Evolutionary conservation across 164 flowering plant genomes (phyloP).

Genomic region (Platanus orientalis): DNA sequence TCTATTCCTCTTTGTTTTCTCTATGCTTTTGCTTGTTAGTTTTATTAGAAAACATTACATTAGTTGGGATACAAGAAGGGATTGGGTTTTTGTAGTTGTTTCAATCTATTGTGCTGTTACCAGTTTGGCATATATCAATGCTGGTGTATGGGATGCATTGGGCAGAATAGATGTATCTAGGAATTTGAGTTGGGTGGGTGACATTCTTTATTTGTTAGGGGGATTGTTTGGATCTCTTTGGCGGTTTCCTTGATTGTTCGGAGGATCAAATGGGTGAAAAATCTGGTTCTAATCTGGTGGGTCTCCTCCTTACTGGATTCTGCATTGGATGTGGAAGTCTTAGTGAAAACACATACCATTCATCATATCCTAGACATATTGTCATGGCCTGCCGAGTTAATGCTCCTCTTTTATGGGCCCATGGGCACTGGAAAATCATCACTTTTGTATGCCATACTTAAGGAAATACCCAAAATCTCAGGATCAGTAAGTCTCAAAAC

Average conservation of each 20-base stretch:
- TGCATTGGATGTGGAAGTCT: constrained; percentile 30
- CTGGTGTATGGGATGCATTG: constrained; percentile 27
- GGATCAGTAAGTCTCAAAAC: constrained; percentile 59
- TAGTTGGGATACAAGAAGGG: constrained; percentile 19
- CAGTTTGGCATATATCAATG: constrained; percentile 31
- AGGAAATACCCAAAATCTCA: constrained; percentile 69
- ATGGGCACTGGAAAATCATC: constrained; percentile 95
- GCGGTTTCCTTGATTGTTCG: constrained; percentile 37
- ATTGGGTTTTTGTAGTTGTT: constrained; percentile 24
- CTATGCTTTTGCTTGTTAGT: constrained; percentile 23
- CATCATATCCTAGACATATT: constrained; percentile 31
- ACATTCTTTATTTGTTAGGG: constrained; percentile 35
- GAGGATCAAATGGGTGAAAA: constrained; percentile 29
- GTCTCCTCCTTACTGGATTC: constrained; percentile 40
- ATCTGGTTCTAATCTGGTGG: constrained; percentile 56
- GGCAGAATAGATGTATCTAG: constrained; percentile 11
- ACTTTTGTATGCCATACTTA: constrained; percentile 63
- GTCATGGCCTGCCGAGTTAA: constrained; percentile 45
- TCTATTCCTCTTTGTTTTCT: constrained; percentile 37
- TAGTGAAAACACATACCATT: constrained; percentile 21
- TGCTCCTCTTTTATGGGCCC: constrained; percentile 67
- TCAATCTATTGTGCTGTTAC: constrained; percentile 43
- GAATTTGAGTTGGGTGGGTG: constrained; percentile 24
- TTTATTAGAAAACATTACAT: constrained; percentile 15
- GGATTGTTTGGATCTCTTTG: constrained; percentile 53